Evolutionary conservation across 192 early-diverging fungal genomes (phyloP).

Genomic region (Gigaspora rosea): DNA sequence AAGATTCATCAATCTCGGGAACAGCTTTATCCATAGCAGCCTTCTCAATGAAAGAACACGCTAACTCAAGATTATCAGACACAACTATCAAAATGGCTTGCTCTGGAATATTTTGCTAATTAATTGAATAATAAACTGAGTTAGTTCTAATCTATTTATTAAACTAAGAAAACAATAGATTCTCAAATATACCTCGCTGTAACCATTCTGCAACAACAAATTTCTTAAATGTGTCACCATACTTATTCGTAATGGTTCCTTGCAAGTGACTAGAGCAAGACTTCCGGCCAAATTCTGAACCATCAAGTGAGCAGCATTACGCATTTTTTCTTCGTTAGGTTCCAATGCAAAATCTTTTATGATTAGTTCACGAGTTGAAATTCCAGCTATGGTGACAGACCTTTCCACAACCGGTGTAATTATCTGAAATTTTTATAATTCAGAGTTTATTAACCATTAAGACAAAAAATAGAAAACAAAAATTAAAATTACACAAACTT

Average conservation of each 20-base stretch:
- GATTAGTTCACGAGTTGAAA: conserved; percentile 89
- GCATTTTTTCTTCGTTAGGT: conserved; percentile 91
- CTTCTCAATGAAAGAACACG: conserved; percentile 92
- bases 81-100: conserved; percentile 84
- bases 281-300: conserved; percentile 87
- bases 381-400: conserved; percentile 89
- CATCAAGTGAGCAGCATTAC: conserved; percentile 94
- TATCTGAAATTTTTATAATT: conserved; percentile 36
- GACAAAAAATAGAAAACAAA: neutral
- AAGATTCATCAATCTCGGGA: conserved; percentile 90
- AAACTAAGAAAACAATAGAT: neutral
- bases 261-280: conserved; percentile 88
- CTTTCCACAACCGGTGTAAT: conserved; percentile 90
- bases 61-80: conserved; percentile 91
- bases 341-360: conserved; percentile 96
- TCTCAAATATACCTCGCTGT: conserved; percentile 59
- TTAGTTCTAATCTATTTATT: neutral
- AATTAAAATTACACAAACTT: conserved; percentile 15
- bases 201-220: conserved; percentile 73
- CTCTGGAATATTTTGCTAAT: conserved; percentile 71
- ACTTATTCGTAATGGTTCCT: conserved; percentile 87
- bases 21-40: conserved; percentile 93
- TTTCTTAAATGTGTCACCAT: conserved; percentile 74
- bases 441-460: neutral
- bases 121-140: conserved; percentile 4